These are phyloP conservation scores for Evansstolkia leycettana DNA, from an alignment of 495 filamentous ascomycete species.

Conservation along the genomic window DNA sequence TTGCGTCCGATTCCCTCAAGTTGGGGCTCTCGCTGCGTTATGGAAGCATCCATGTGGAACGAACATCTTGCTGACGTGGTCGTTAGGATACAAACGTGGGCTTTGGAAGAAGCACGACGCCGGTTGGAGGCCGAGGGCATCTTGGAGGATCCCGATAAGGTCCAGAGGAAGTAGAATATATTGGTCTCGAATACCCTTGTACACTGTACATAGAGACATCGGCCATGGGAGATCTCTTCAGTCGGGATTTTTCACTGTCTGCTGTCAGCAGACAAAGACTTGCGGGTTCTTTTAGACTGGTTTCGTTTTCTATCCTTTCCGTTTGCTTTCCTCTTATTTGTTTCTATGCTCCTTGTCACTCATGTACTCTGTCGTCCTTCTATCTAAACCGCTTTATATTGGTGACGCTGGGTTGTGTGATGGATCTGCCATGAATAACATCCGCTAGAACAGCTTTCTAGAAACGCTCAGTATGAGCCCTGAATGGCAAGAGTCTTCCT, in stretches of 20 bases:
- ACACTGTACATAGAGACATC: constrained; percentile 38
- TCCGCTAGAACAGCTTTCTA: not conserved
- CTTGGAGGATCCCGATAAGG: constrained; percentile 59
- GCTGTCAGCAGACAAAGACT: constrained; percentile 22
- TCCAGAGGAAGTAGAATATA: constrained; percentile 24
- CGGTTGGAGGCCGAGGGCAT: constrained; percentile 93
- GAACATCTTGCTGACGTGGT: constrained; percentile 11
- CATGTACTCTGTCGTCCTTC: constrained; percentile 25
- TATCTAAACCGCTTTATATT: constrained; percentile 17
- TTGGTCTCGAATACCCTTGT: constrained; percentile 18
- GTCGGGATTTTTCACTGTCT: constrained; percentile 20
- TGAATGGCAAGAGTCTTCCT: not conserved
- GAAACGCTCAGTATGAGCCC: not conserved
- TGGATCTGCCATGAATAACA: constrained; percentile 1
- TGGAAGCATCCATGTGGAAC: not conserved
- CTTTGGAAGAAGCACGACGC: constrained; percentile 87
- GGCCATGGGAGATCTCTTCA: constrained; percentile 20
- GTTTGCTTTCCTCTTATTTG: constrained; percentile 11
- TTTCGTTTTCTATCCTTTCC: constrained; percentile 17
- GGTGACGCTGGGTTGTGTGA: constrained; percentile 12
- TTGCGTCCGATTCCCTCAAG: no score
- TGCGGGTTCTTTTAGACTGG: constrained; percentile 29
- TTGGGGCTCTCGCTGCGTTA: no score
- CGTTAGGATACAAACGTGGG: constrained; percentile 95
- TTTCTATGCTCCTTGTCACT: constrained; percentile 9